phyloP scores from a whole-genome alignment of 129 eudicot genomes.

The Silybum marianum region DNA sequence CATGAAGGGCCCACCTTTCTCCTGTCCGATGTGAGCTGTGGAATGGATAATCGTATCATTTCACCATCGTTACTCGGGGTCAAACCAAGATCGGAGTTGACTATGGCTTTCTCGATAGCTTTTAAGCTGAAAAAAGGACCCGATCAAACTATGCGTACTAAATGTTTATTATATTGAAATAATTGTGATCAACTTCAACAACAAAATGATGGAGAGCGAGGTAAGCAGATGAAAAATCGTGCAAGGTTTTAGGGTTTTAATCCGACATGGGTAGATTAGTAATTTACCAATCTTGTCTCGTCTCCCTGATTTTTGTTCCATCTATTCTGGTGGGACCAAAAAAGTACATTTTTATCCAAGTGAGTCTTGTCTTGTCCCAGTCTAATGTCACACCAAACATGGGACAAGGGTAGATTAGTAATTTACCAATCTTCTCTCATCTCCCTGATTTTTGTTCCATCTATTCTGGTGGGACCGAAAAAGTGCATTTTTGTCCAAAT shows the following conservation, averaged over 20 bases:
- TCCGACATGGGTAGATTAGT: background rate
- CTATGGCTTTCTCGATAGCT: slow-evolving; percentile 94
- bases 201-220: background rate
- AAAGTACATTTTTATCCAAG: background rate
- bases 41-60: slow-evolving; percentile 79
- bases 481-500: no score
- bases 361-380: background rate
- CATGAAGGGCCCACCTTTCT: slow-evolving; percentile 65
- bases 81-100: slow-evolving; percentile 74
- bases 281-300: background rate
- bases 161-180: background rate
- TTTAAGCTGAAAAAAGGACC: slow-evolving; percentile 63
- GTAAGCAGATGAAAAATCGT: background rate
- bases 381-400: background rate
- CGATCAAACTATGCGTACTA: background rate
- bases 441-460: no score
- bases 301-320: background rate
- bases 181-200: background rate
- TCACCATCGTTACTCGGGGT: slow-evolving; percentile 90
- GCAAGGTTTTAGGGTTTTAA: background rate
- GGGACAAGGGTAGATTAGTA: no score
- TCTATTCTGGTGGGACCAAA: background rate
- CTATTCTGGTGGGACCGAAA: no score
- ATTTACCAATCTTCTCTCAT: no score
- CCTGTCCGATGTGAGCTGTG: slow-evolving; percentile 88